Evolutionary conservation across 176 grass and related monocot species (phyloP).

Genomic region (Cocos nucifera): DNA sequence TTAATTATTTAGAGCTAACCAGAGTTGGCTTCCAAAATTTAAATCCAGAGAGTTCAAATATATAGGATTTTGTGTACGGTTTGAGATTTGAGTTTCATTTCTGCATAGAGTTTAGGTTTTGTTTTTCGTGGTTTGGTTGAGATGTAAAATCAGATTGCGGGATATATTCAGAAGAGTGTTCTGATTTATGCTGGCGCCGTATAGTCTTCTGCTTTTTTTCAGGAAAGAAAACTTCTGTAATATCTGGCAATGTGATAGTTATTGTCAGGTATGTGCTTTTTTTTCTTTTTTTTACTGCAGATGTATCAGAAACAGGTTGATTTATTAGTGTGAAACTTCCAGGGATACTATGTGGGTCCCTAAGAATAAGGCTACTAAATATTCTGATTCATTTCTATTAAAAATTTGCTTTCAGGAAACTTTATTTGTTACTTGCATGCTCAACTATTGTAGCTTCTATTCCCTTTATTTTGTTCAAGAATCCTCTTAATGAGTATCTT

Average conservation of each 20-base stretch:
- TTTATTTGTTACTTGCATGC: too few species aligned
- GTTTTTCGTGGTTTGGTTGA: slow-evolving; percentile 52
- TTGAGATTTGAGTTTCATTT: slow-evolving; percentile 69
- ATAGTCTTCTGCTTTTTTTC: slow-evolving; percentile 33
- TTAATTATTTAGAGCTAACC: slow-evolving; percentile 63
- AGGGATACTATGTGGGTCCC: slow-evolving; percentile 29
- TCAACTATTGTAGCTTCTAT: too few species aligned
- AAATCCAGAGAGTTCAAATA: slow-evolving; percentile 45
- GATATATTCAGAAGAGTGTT: slow-evolving; percentile 59
- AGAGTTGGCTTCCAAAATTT: slow-evolving; percentile 51
- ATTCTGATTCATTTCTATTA: not conserved
- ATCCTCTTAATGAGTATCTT: too few species aligned
- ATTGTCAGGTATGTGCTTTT: slow-evolving; percentile 30
- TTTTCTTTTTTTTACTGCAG: slow-evolving; percentile 31
- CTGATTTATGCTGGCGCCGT: slow-evolving; percentile 66
- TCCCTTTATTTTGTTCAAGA: too few species aligned
- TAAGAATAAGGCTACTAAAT: slow-evolving; percentile 38
- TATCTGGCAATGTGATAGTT: slow-evolving; percentile 56
- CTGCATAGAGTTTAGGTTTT: slow-evolving; percentile 33
- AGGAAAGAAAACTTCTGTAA: slow-evolving; percentile 39
- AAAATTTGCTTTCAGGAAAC: too few species aligned
- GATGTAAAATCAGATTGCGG: slow-evolving; percentile 59
- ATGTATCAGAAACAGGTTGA: slow-evolving; percentile 35
- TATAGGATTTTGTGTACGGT: slow-evolving; percentile 56
- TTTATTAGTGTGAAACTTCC: slow-evolving; percentile 34